A percentile compares a stretch with the other conserved stretches of the same genome.
These are phyloP conservation scores for Paratrimastix pyriformis DNA, from an alignment of 78 protist species.

Conservation along the genomic window DNA sequence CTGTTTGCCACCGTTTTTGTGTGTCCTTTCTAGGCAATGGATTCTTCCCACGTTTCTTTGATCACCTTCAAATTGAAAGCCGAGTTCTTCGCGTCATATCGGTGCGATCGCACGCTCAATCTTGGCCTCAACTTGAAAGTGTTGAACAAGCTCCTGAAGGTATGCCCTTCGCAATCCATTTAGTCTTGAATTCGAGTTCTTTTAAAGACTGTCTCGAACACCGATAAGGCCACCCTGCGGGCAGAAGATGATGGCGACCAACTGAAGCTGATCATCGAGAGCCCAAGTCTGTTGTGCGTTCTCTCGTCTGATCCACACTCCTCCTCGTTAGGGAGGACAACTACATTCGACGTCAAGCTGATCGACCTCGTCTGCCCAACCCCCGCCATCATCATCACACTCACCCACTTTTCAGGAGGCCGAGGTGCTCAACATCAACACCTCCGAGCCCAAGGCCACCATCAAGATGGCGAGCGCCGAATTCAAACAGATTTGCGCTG, in stretches of 20 bases:
- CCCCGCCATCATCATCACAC: too few species aligned
- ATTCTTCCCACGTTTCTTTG: slow-evolving; percentile 16
- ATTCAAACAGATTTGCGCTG: slow-evolving; percentile 7
- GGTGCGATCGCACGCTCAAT: slow-evolving; percentile 3
- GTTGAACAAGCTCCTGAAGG: not conserved
- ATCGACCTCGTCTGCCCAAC: too few species aligned
- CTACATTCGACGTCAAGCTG: slow-evolving; percentile 1
- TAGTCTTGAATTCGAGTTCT: too few species aligned
- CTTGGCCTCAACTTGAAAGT: slow-evolving; percentile 18
- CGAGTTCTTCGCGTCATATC: slow-evolving; percentile 2
- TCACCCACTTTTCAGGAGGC: too few species aligned
- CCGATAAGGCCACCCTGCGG: not conserved
- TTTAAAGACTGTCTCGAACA: slow-evolving; percentile 5
- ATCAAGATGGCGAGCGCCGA: not conserved
- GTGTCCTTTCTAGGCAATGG: slow-evolving; percentile 19
- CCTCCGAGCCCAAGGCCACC: not conserved
- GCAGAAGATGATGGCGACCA: slow-evolving; percentile 7
- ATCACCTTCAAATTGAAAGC: not conserved
- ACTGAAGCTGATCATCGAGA: not conserved
- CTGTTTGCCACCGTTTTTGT: not conserved
- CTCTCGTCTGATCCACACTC: too few species aligned
- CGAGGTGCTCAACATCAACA: not conserved
- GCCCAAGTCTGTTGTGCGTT: too few species aligned
- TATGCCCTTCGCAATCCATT: too few species aligned
- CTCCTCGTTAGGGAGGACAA: not conserved